A percentile compares a stretch with the other conserved stretches of the same genome.
phyloP scores from a whole-genome alignment of 805 yeast species.

The Peterozyma xylosa region DNA sequence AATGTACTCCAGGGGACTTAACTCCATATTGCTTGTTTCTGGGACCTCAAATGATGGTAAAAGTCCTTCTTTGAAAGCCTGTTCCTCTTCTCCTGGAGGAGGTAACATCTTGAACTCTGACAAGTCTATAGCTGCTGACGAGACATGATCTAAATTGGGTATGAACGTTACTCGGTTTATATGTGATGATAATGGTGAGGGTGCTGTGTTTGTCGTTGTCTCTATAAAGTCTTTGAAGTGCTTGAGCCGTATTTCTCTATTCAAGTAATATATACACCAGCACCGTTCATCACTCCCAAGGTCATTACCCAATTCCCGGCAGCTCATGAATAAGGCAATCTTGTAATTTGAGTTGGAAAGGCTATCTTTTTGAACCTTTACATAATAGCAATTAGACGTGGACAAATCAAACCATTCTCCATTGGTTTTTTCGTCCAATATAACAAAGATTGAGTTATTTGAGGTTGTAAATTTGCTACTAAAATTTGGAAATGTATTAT shows the following conservation, averaged over 20 bases:
- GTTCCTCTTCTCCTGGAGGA: background rate
- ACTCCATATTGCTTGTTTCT: background rate
- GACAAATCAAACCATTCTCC: background rate
- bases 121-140: background rate
- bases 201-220: background rate
- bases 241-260: conserved; percentile 6
- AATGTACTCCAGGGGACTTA: conserved; percentile 2
- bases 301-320: background rate
- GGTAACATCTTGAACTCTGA: conserved; percentile 5
- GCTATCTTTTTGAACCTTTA: conserved; percentile 3
- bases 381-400: conserved; percentile 1
- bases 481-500: background rate
- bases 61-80: too few species aligned
- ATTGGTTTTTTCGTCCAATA: background rate
- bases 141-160: background rate
- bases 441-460: background rate
- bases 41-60: background rate
- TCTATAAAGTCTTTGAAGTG: conserved; percentile 1
- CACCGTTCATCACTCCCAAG: too few species aligned
- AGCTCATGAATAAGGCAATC: conserved; percentile 4
- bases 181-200: background rate
- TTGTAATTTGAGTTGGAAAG: background rate
- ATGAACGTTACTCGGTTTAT: background rate
- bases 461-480: too few species aligned
- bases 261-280: conserved; percentile 4